Conservation (phyloP, 2,329 filamentous ascomycete species). For the Cercospora canescens region DNA sequence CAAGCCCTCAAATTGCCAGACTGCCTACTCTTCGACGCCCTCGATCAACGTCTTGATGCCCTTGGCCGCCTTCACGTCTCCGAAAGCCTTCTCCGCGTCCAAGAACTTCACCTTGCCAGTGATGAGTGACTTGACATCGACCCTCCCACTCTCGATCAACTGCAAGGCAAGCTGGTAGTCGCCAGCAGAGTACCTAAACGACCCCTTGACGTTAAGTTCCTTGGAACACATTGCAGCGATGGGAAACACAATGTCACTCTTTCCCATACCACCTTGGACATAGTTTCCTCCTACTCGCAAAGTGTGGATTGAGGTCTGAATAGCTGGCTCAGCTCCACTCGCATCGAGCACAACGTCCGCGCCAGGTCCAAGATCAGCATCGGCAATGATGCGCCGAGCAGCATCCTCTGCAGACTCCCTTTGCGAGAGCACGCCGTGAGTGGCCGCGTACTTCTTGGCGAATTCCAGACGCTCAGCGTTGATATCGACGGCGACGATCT, state of each 20-base stretch:
- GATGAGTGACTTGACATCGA: constrained; percentile 77
- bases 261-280: constrained; percentile 87
- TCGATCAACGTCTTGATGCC: constrained; percentile 65
- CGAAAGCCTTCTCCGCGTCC: constrained; percentile 82
- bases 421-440: constrained; percentile 67
- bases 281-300: constrained; percentile 52
- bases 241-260: constrained; percentile 82
- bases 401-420: constrained; percentile 54
- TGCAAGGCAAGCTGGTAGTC: constrained; percentile 85
- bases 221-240: constrained; percentile 89
- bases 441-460: constrained; percentile 70
- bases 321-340: constrained; percentile 49
- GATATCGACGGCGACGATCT: constrained; percentile 86
- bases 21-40: constrained; percentile 26
- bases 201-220: constrained; percentile 83
- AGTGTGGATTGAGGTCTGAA: constrained; percentile 51
- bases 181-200: constrained; percentile 84
- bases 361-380: constrained; percentile 51
- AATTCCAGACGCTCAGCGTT: constrained; percentile 77
- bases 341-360: constrained; percentile 53
- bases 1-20: too few species aligned
- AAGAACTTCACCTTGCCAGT: constrained; percentile 75
- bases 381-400: constrained; percentile 22
- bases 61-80: constrained; percentile 81
- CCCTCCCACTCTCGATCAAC: constrained; percentile 69